Evolutionary conservation across 2,329 filamentous ascomycete genomes (phyloP).

Genomic region (Blastomyces gilchristii): DNA sequence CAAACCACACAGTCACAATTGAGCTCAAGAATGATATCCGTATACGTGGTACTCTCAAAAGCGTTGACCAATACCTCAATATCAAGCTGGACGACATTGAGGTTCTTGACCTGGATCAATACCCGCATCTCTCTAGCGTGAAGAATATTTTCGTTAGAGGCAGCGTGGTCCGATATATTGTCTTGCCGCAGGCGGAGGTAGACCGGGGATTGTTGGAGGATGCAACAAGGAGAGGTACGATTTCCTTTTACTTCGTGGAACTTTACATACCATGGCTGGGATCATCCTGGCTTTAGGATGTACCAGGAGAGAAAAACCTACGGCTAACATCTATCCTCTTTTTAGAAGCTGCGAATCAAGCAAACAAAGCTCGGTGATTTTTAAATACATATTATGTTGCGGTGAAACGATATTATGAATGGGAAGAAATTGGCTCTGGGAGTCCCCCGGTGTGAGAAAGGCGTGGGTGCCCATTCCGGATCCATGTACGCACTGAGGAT

Average conservation of each 20-base stretch:
- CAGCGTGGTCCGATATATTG: conserved; percentile 85
- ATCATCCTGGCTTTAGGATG: background rate
- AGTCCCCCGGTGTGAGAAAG: background rate
- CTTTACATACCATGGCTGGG: background rate
- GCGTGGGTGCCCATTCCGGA: background rate
- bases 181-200: conserved; percentile 70
- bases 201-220: conserved; percentile 83
- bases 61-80: conserved; percentile 97
- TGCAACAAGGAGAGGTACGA: conserved; percentile 70
- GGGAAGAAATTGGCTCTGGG: background rate
- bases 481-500: background rate
- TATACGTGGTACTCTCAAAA: conserved; percentile 90
- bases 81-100: conserved; percentile 96
- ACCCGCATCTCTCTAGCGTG: conserved; percentile 81
- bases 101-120: conserved; percentile 86
- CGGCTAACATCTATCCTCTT: conserved; percentile 10
- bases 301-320: background rate
- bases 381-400: conserved; percentile 8
- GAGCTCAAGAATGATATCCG: conserved; percentile 99
- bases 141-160: conserved; percentile 95
- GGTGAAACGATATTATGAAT: conserved; percentile 13
- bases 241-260: background rate
- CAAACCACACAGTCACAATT: conserved; percentile 93
- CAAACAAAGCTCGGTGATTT: conserved; percentile 38
- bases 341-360: conserved; percentile 42